Base-by-base conservation (phyloP, 2,329 filamentous ascomycete genomes). In the Corynespora cassiicola region DNA sequence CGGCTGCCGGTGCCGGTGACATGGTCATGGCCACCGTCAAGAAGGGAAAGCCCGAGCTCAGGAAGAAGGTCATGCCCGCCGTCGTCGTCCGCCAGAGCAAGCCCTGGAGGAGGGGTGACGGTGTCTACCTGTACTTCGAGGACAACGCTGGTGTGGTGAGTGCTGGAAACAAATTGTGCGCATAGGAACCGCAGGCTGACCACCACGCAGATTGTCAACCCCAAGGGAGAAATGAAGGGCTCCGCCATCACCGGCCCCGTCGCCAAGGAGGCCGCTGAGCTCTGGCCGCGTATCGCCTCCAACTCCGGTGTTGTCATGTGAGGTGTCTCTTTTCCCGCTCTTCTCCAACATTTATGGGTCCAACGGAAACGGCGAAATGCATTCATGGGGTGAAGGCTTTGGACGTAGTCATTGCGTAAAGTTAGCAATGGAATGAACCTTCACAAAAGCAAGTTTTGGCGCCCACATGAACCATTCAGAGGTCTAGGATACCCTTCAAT, bases 161-260 rank as follows among this genome's bases (percentile, higher is more conserved):
- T 90, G 40, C 22, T 16, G 21, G 6, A n/a, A n/a, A n/a, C n/a
- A n/a, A 10, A n/a, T 14, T 17, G 2, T 3, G 31, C 6, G 27
- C 15, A 14, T 3, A 23, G 42, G 40, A 39, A 14, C 11, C 16
- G 24, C 39, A 34, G 23, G 49, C 54, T 58, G 36, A 57, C 39
- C 15, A 18, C 27, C 24, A 34, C 30, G 38, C 70, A 94, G 88
- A 99, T 99, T 71, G 94, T 99, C 83, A 99, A 99, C 84, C 90
- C 92, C 78, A 99, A 99, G 88, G 94, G 94, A 80, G 94, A 99
- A 82, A 99, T 99, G 94, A 99, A 99, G 88, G 94, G 94, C 73
- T 96, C 90, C 58, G 94, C 94, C 75, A 99, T 99, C 75, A 99
- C 94, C 66, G 94, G 94, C 66, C 94, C 94, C 67, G 92, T 99